Evolutionary conservation across 208 protist species (phyloP), one percentile per base, ranked within the genome.

Genomic region (Wallacemonas sp.): DNA sequence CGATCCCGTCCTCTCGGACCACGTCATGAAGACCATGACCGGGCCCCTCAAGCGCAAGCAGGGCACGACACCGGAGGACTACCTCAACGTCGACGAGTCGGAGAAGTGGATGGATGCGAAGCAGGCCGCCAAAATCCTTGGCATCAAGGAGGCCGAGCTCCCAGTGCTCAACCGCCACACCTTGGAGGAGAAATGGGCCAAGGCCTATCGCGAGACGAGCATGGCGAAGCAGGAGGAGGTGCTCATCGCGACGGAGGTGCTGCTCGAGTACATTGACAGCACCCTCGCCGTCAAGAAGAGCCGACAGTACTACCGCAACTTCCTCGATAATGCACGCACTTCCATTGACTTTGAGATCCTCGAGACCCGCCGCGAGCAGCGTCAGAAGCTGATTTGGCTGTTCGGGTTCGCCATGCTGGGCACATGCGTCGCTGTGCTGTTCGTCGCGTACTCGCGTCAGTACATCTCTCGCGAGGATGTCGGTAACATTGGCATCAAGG

Each of bases 201-300:
- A 78, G 63, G 72, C 66, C 8, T 95, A 95, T 68, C 54, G 68
- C 27, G 69, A 84, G 48, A 71, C 73, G 26, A 80, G 29, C 13
- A 83, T 85, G 52, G 82, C 86, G 10, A 33, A 79, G 45, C 86
- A 91, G 64, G 73, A 85, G 57, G 89, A 95, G 70, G 76, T 83
- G 46, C 60, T 92, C 6, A 86, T 95, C 39, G 89, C 89, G 3
- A 78, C 84, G 1, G 89, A 95, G 70, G 79, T 91, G 42, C 61
- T 95, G 19, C 68, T 95, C n/a, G 89, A 92, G 75, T 95, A 92
- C 76, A 57, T 95, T 4, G 86, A 95, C 65, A 92, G 84, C 30
- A 72, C 82, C 19, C 46, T 85, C 12, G 66, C 68, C 62, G 34
- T 77, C 36, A 95, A 95, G 76, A 92, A 93, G 78, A 91, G 75